Conservation (phyloP, 2,329 filamentous ascomycete genomes). For the Tricladium varicosporioides region DNA sequence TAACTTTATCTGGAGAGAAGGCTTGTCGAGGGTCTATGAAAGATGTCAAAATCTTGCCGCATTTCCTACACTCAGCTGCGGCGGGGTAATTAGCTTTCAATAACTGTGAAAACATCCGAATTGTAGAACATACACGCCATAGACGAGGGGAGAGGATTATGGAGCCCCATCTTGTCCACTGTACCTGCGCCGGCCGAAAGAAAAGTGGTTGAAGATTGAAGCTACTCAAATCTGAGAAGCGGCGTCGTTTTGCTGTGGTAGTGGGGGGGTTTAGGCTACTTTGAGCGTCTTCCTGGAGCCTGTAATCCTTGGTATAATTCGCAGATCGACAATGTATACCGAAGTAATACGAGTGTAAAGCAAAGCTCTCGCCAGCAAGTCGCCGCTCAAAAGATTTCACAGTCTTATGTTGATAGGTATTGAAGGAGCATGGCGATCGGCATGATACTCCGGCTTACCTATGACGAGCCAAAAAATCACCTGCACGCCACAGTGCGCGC, state of each 20-base stretch:
- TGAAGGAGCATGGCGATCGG: neutral
- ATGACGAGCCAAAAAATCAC: neutral
- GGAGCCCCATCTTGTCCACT: slow-evolving; percentile 53
- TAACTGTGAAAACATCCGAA: slow-evolving; percentile 15
- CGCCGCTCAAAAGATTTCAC: neutral
- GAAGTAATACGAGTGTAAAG: neutral
- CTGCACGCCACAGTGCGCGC: neutral
- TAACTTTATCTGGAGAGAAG: slow-evolving; percentile 96
- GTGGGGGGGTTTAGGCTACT: slow-evolving; percentile 4
- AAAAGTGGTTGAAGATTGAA: neutral
- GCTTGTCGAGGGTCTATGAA: slow-evolving; percentile 93
- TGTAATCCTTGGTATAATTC: neutral
- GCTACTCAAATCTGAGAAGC: neutral
- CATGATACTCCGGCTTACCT: neutral
- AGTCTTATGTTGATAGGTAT: neutral
- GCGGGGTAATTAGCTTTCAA: slow-evolving; percentile 22
- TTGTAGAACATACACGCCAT: slow-evolving; percentile 59
- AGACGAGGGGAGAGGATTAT: slow-evolving; percentile 65
- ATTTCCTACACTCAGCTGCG: slow-evolving; percentile 94
- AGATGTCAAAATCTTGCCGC: slow-evolving; percentile 89
- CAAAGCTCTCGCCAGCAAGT: neutral
- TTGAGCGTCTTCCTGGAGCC: neutral
- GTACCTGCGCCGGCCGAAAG: neutral
- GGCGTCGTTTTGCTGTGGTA: slow-evolving; percentile 1
- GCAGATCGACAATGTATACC: neutral